A percentile compares a stretch with the other conserved stretches of the same genome.
phyloP scores from a whole-genome alignment of 805 yeast genomes.

The Candida arabinofermentans region DNA sequence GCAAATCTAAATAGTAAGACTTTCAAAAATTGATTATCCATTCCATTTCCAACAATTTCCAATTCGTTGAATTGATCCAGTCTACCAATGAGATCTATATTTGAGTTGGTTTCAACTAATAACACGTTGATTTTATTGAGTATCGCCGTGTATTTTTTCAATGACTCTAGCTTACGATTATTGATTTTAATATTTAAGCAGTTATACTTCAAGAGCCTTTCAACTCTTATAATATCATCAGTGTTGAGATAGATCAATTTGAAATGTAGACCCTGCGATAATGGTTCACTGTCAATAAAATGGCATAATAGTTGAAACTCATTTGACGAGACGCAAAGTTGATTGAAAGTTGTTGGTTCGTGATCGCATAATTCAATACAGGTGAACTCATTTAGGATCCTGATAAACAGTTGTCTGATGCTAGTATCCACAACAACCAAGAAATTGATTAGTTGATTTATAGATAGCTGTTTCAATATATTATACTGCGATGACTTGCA shows the following conservation, averaged over 20 bases:
- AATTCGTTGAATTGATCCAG: neutral
- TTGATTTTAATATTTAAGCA: neutral
- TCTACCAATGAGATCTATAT: neutral
- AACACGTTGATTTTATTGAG: neutral
- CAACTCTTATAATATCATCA: neutral
- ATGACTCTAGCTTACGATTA: neutral
- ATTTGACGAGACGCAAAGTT: neutral
- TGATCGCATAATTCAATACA: slow-evolving; percentile 4
- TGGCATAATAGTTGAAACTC: slow-evolving; percentile 2
- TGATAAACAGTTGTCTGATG: neutral
- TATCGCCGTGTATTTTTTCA: neutral
- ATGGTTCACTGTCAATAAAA: neutral
- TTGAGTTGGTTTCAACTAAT: neutral
- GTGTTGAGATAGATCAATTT: slow-evolving; percentile 1
- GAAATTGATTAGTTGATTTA: slow-evolving; percentile 8
- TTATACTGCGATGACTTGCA: slow-evolving; percentile 1
- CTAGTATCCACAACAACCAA: slow-evolving; percentile 4
- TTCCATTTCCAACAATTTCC: slow-evolving; percentile 1
- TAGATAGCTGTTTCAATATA: slow-evolving; percentile 8
- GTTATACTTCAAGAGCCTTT: slow-evolving; percentile 1
- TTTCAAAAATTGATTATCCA: neutral
- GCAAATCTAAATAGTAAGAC: neutral
- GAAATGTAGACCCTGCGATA: slow-evolving; percentile 1
- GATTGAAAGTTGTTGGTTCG: neutral
- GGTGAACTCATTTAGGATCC: neutral